Base-by-base conservation (phyloP, 345 rosid genomes). In the Corchorus capsularis region DNA sequence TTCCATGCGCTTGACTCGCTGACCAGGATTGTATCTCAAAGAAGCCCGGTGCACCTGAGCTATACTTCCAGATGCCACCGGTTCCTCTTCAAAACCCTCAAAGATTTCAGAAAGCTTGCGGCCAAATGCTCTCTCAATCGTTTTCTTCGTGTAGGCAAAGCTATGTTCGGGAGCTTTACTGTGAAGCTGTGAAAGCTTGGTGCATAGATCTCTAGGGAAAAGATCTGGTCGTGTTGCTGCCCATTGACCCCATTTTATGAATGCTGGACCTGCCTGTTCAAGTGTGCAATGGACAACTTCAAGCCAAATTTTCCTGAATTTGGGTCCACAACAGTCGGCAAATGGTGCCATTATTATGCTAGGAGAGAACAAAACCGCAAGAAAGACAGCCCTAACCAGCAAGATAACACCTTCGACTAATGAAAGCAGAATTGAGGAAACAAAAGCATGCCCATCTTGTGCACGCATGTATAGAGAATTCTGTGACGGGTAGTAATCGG, bases 181-280 rank as follows among this genome's bases (percentile, higher is more conserved):
- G 63, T 96, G 99, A 71, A 96, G 97, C 85, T 92, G 96, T 9
- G 98, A 82, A 61, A 96, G 99, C 83, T 96, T 85, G 66, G 82
- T 84, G 81, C 98, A 94, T 69, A 96, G 68, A 87, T 96, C 99
- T 77, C 92, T 85, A 17, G 97, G 88, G 78, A 96, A 94, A 77
- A 92, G 89, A 82, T 96, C 99, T 13, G 99, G 98, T 39, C 99
- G 77, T 71, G 99, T 96, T 11, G 99, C 99, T 22, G 98, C 93
- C 98, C 99, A 96, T 71, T 96, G 99, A 27, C 99, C 99, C 92
- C 97, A 94, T 79, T 96, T 96, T 78, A 96, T 96, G 75, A 96
- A 94, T 46, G 99, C 99, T 66, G 99, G 99, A 72, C 99, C 99
- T 43, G 98, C 98, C 65, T 5, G 81, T 72, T 91, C 98, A 75